Evolutionary conservation across 805 yeast species (phyloP), one percentile per base, ranked within the genome.

Genomic region (Hanseniaspora taiwanica): DNA sequence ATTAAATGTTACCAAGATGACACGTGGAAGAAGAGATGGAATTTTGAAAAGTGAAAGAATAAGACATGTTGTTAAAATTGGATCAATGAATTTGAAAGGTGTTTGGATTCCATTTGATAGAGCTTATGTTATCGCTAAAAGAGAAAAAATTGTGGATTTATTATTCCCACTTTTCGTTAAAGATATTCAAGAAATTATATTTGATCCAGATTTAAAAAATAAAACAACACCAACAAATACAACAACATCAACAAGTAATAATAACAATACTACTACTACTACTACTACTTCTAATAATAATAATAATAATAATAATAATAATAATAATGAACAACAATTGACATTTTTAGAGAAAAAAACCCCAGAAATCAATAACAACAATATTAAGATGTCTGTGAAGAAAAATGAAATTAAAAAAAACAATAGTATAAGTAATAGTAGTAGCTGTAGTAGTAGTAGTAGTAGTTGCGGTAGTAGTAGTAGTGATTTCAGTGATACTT

Each of bases 51-150:
- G 78, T 43, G 91, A 81, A 55, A 77, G 78, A 51, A 69, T 74
- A 35, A 68, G 91, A 33, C 83, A 80, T 53, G 93, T 82, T 19
- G 89, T 82, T 35, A 82, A 82, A 60, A 78, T 81, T 45, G 94
- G 94, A 4, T 77, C 86, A 12, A 81, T 82, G 87, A 87, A 82
- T 58, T 64, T 82, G 50, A 82, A 82, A 62, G 94, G 94, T 29
- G 93, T 82, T 36, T 82, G 94, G 94, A 81, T 82, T 44, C 93
- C 94, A 1, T 81, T 80, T 54, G 89, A 81, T 46, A 65, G 91
- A 38, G 94, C 93, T 1, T 64, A 76, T 36, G 79, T 80, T 25
- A 78, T 81, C 74, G 93, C 94, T 14, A 80, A 79, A 58, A 66
- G 78, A 46, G 91, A 82, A 55, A 81, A 83, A 32, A 80, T 79